These are phyloP conservation scores for Carex cristatella DNA, from an alignment of 176 grass and related monocot genomes.

Conservation along the genomic window DNA sequence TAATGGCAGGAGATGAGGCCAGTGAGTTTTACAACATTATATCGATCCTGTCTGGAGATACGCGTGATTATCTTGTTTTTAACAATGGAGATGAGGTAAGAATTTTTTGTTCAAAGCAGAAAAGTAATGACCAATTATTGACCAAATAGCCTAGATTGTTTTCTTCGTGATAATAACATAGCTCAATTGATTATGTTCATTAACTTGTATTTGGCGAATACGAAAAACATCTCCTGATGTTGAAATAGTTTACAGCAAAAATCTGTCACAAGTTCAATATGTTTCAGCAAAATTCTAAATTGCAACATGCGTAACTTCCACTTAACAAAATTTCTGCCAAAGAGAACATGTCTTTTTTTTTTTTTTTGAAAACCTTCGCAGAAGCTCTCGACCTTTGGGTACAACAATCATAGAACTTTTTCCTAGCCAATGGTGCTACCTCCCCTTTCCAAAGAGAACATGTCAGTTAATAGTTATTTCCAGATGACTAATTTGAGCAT, in stretches of 20 bases:
- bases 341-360: neutral
- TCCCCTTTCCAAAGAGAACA: too few species aligned
- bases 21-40: slow-evolving; percentile 10
- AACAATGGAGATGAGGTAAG: slow-evolving; percentile 24
- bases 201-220: neutral
- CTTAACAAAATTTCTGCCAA: neutral
- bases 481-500: neutral
- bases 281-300: neutral
- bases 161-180: neutral
- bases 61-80: slow-evolving; percentile 2
- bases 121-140: neutral
- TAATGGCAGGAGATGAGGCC: slow-evolving; percentile 4
- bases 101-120: neutral
- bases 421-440: too few species aligned
- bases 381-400: too few species aligned
- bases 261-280: neutral
- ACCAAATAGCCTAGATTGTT: neutral
- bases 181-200: neutral
- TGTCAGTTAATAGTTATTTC: neutral
- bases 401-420: too few species aligned
- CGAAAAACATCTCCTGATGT: neutral
- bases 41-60: neutral
- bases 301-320: neutral
- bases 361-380: too few species aligned
- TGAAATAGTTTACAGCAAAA: neutral